Base-by-base conservation (phyloP, 208 protist genomes). In the Acanthamoeba rhysodes region DNA sequence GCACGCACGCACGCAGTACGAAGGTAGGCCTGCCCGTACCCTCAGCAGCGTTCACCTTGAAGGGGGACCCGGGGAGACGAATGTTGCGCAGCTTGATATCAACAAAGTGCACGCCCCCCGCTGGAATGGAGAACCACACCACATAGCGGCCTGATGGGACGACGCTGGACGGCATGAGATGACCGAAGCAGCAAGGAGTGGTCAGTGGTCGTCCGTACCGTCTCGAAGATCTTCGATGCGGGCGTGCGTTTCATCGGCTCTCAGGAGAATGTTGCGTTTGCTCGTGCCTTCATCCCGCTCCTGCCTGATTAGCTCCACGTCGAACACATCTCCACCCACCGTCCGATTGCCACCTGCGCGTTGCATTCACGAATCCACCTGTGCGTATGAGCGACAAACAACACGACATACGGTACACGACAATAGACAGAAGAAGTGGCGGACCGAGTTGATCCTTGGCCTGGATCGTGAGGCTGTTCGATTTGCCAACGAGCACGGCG, bases 161-260 rank as follows among this genome's bases (percentile, higher is more conserved):
- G 45, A 50, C 45, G 45, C 45, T 10, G 12, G 12, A 50, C 45
- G 45, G 45, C 45, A 74, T 20, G 32, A 16, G 27, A 34, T 8
- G 20, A 8, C 9, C 68, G 27, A 41, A n/a, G 24, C 0, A 14
- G 12, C 14, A 18, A n/a, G n/a, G n/a, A n/a, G n/a, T n/a, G n/a
- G n/a, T n/a, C n/a, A n/a, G n/a, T n/a, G n/a, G n/a, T n/a, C 27
- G 0, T 20, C 14, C 20, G 74, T 16, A 82, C 74, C 74, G 24
- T 82, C 74, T 50, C 74, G 74, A 34, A 82, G 74, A 22, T 82
- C 74, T 45, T 82, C 74, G 74, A 82, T 24, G 74, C 74, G 74
- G 20, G 22, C 74, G 16, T 53, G 74, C 4, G 74, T 53, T 16
- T 82, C 74, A 24, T 82, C 74, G 32, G 74, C 32, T 2, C 29